phyloP scores from a whole-genome alignment of 805 yeast genomes.

The Cyberlindnera americana region DNA sequence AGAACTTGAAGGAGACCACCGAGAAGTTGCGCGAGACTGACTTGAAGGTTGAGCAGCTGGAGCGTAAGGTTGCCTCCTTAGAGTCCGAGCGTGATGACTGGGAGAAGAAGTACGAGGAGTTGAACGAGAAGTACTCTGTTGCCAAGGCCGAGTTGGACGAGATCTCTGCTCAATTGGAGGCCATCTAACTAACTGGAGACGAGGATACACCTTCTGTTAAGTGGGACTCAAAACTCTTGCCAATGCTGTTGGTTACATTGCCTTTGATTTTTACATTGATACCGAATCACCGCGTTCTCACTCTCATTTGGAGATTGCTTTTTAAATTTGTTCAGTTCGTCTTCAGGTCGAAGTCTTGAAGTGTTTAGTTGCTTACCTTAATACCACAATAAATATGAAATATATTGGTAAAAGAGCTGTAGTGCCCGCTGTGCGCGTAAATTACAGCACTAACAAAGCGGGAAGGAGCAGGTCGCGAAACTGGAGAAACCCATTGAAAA shows the following conservation, averaged over 20 bases:
- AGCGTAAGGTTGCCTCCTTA: conserved; percentile 86
- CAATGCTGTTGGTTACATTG: conserved; percentile 6
- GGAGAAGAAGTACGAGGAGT: conserved; percentile 88
- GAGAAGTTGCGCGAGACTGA: conserved; percentile 93
- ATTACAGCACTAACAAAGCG: conserved; percentile 3
- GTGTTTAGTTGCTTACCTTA: neutral
- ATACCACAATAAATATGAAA: neutral
- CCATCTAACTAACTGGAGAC: conserved; percentile 23
- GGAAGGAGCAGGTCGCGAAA: neutral
- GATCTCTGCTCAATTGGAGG: conserved; percentile 92
- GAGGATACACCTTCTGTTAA: too few species aligned
- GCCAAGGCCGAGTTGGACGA: conserved; percentile 95
- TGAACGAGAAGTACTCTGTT: conserved; percentile 72
- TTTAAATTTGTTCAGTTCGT: conserved; percentile 9
- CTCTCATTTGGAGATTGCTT: conserved; percentile 5
- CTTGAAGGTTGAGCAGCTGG: conserved; percentile 92
- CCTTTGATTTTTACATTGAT: neutral
- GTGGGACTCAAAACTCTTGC: too few species aligned
- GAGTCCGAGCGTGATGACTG: conserved; percentile 89
- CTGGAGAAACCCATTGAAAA: neutral
- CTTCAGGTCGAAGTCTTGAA: conserved; percentile 5
- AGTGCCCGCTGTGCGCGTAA: conserved; percentile 3
- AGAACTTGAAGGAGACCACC: conserved; percentile 87
- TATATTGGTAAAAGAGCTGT: neutral
- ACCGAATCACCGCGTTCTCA: conserved; percentile 1